Conservation (phyloP, 768 basidiomycete species). For the Nidularia pulvinata region DNA sequence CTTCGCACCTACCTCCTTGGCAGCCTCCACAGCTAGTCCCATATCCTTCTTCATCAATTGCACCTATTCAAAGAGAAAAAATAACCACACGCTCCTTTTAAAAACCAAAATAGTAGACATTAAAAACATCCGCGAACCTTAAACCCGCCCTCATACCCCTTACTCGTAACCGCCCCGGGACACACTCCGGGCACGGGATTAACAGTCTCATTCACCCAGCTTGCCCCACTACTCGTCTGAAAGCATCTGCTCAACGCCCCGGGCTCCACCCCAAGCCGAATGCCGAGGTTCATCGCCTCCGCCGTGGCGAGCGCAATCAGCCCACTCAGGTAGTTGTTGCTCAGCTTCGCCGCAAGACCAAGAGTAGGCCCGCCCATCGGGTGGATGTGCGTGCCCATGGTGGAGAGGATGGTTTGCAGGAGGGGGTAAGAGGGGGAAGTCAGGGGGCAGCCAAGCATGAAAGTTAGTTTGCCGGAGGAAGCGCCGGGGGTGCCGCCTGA, state of each 20-base stretch:
- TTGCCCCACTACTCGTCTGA: slow-evolving; percentile 36
- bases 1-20: slow-evolving; percentile 31
- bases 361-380: slow-evolving; percentile 35
- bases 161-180: slow-evolving; percentile 38
- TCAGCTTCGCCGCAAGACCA: slow-evolving; percentile 40
- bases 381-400: slow-evolving; percentile 33
- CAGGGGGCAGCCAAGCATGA: slow-evolving; percentile 35
- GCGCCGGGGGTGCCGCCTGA: slow-evolving; percentile 41
- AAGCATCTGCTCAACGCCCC: slow-evolving; percentile 33
- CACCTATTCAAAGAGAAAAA: slow-evolving; percentile 17
- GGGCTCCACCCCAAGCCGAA: slow-evolving; percentile 39
- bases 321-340: slow-evolving; percentile 41
- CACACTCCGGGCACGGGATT: slow-evolving; percentile 45
- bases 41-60: slow-evolving; percentile 47
- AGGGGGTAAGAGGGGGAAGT: slow-evolving; percentile 26
- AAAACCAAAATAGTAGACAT: not conserved
- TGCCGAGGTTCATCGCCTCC: slow-evolving; percentile 43
- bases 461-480: slow-evolving; percentile 30
- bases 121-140: slow-evolving; percentile 19
- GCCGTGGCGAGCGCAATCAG: slow-evolving; percentile 39
- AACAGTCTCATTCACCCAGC: slow-evolving; percentile 37
- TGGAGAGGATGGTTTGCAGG: slow-evolving; percentile 26
- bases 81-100: too few species aligned
- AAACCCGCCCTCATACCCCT: slow-evolving; percentile 40
- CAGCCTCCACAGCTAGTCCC: slow-evolving; percentile 33